Evolutionary conservation across 1,139 yeast genomes (phyloP).

Genomic region (Hyphopichia wangnamkhiaoensis): DNA sequence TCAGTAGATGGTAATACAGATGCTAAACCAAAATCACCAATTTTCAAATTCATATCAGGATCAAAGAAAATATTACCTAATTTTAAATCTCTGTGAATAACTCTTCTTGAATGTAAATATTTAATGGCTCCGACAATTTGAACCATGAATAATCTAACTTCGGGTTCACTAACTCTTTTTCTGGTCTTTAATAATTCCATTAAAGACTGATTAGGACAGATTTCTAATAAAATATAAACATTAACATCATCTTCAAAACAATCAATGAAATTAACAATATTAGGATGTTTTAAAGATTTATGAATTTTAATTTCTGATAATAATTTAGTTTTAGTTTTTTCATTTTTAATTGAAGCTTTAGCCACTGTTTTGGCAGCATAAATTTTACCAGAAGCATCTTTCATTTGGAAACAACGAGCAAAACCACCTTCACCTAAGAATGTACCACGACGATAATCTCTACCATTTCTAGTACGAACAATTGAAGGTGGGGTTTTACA

Average conservation of each 20-base stretch:
- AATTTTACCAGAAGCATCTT: slow-evolving; percentile 80
- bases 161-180: slow-evolving; percentile 83
- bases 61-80: slow-evolving; percentile 94
- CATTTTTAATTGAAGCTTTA: slow-evolving; percentile 87
- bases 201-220: slow-evolving; percentile 89
- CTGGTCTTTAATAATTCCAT: slow-evolving; percentile 90
- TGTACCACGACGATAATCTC: slow-evolving; percentile 87
- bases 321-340: slow-evolving; percentile 85
- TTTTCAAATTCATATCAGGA: slow-evolving; percentile 86
- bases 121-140: slow-evolving; percentile 93
- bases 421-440: slow-evolving; percentile 98
- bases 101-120: slow-evolving; percentile 88
- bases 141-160: slow-evolving; percentile 85
- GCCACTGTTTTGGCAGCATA: slow-evolving; percentile 99
- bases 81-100: slow-evolving; percentile 94
- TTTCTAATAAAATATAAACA: slow-evolving; percentile 89
- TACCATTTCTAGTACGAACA: slow-evolving; percentile 82
- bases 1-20: slow-evolving; percentile 70
- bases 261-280: slow-evolving; percentile 87
- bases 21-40: slow-evolving; percentile 97
- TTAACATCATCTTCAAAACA: slow-evolving; percentile 95
- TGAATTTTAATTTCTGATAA: slow-evolving; percentile 95
- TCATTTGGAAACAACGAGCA: slow-evolving; percentile 97
- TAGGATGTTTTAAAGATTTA: slow-evolving; percentile 83
- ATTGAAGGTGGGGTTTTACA: slow-evolving; percentile 95